Base-by-base conservation (phyloP, 306 rosid species). In the Malus domestica region DNA sequence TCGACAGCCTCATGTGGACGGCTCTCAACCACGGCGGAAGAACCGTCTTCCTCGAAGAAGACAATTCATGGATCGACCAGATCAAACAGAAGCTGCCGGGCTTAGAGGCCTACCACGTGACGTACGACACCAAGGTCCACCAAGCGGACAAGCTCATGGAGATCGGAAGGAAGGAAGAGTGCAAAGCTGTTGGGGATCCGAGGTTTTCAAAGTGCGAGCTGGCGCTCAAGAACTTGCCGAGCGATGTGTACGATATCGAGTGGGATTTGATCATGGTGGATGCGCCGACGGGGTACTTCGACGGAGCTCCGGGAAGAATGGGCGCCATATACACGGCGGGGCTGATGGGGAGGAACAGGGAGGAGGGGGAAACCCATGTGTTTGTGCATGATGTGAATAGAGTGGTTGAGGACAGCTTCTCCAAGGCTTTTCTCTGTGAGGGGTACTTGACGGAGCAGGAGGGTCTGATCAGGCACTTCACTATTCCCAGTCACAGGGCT, bases 251-350 rank as follows among this genome's bases (percentile, higher is more conserved):
- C 55, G 93, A 92, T 27, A 72, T 87, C 0, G 98, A 90, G 25
- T 95, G 98, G 98, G 98, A 95, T 55, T 71, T 90, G 82, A 95
- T 95, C 32, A 95, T 95, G 98, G 97, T 95, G 60, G 98, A 95
- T 71, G 98, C 98, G 14, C 98, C 98, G 0, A 95, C 96, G 0
- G 98, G 98, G 18, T 95, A 85, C 75, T 84, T 82, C 67, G 90
- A 88, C 0, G 90, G 74, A 8, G 98, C 98, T 0, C 97, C 98
- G 0, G 98, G 98, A 23, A 86, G 98, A 76, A 95, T 95, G 98
- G 87, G 59, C 16, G 97, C 97, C 0, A 95, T 95, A 11, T 95
- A 90, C 85, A 92, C 98, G 20, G 97, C 97, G 0, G 98, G 98
- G 13, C 61, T 95, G 83, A 86, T 95, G 86, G 96, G 92, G 1